These are phyloP conservation scores for Lophiostoma macrostomum DNA, from an alignment of 495 filamentous ascomycete genomes.

Conservation along the genomic window DNA sequence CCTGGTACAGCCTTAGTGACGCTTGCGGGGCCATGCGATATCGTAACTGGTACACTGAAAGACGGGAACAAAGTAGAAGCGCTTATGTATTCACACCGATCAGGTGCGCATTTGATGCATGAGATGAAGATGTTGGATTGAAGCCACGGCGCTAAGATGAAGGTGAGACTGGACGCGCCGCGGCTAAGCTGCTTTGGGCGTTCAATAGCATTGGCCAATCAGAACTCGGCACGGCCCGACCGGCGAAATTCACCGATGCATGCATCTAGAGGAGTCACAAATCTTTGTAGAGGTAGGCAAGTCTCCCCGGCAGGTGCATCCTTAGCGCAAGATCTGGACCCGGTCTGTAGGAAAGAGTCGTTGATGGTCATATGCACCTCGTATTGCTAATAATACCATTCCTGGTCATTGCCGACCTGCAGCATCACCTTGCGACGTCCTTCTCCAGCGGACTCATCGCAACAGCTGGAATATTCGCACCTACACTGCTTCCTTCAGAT, in stretches of 20 bases:
- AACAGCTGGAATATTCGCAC: not conserved
- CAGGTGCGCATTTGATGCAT: not conserved
- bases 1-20: too few species aligned
- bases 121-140: conserved; percentile 1
- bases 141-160: conserved; percentile 15
- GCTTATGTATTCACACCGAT: too few species aligned
- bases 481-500: not conserved
- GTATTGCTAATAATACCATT: too few species aligned
- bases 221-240: not conserved
- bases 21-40: too few species aligned
- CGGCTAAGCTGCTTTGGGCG: conserved; percentile 10
- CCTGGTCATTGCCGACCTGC: too few species aligned
- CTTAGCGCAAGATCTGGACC: too few species aligned
- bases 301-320: too few species aligned
- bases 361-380: too few species aligned
- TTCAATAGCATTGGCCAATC: not conserved
- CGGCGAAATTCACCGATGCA: not conserved
- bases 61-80: not conserved
- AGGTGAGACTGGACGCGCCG: conserved; percentile 8
- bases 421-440: not conserved
- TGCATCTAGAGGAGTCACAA: too few species aligned
- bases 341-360: too few species aligned
- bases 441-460: not conserved
- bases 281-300: too few species aligned
- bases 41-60: too few species aligned